Percentiles rank a stretch among this genome's conserved stretches.
Evolutionary conservation across 192 early-diverging fungal species (phyloP).

Genomic region (Fimicolochytrium jonesii): DNA sequence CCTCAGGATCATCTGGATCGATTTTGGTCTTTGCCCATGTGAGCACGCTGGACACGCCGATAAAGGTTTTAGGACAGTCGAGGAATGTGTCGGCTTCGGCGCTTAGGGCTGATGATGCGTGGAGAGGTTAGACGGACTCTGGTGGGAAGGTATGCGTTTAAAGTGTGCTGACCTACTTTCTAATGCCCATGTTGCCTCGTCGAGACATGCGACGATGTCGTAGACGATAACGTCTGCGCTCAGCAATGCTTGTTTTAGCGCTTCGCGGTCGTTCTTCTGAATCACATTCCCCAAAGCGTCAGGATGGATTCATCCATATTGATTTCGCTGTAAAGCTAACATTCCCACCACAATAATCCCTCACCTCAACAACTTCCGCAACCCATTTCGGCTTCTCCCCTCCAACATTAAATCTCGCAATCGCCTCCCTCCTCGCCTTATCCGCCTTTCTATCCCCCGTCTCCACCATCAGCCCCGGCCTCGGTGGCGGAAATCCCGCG

Average conservation of each 20-base stretch:
- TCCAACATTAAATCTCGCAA: slow-evolving; percentile 49
- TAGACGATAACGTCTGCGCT: slow-evolving; percentile 51
- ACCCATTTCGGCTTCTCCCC: slow-evolving; percentile 48
- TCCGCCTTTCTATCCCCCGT: slow-evolving; percentile 57
- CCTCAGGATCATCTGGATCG: slow-evolving; percentile 56
- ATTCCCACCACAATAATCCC: slow-evolving; percentile 7
- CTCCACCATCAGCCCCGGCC: slow-evolving; percentile 43
- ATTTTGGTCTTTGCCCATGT: slow-evolving; percentile 60
- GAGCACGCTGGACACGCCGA: slow-evolving; percentile 55
- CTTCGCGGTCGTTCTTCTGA: slow-evolving; percentile 39
- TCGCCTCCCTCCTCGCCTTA: slow-evolving; percentile 41
- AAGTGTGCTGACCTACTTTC: slow-evolving; percentile 35
- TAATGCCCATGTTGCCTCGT: slow-evolving; percentile 55
- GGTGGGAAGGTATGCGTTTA: no score
- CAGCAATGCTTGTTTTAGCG: slow-evolving; percentile 35
- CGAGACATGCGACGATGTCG: slow-evolving; percentile 47
- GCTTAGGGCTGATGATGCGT: no score
- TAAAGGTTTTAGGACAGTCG: slow-evolving; percentile 53
- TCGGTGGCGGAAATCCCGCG: slow-evolving; percentile 5
- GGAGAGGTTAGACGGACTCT: no score
- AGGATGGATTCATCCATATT: no score
- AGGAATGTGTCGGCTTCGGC: slow-evolving; percentile 45
- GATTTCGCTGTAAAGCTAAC: no score
- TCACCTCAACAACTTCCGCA: slow-evolving; percentile 34
- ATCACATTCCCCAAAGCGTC: not conserved